phyloP scores from a whole-genome alignment of 441 rosid genomes.

The Pelargonium fulgidum region DNA sequence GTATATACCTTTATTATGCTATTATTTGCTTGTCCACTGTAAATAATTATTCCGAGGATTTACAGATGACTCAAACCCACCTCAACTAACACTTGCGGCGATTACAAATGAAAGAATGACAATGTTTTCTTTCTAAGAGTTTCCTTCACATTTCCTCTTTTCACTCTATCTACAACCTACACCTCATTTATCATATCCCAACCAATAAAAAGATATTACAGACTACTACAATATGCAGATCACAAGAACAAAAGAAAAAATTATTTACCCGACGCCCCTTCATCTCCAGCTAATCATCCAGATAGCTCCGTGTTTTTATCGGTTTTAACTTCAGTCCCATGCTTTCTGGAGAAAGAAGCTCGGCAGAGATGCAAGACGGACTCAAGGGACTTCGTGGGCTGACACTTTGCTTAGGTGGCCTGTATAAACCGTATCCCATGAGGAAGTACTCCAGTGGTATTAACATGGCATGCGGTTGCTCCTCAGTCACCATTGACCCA shows the following conservation, averaged over 20 bases:
- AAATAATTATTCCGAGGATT: not conserved
- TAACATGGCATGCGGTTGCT: slow-evolving; percentile 94
- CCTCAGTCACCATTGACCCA: slow-evolving; percentile 93
- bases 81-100: not conserved
- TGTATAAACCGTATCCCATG: slow-evolving; percentile 68
- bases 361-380: slow-evolving; percentile 72
- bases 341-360: slow-evolving; percentile 92
- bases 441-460: slow-evolving; percentile 91
- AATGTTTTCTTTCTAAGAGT: not conserved
- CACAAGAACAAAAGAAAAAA: not conserved
- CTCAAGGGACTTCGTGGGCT: slow-evolving; percentile 93
- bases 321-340: slow-evolving; percentile 94
- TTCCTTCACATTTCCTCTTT: not conserved
- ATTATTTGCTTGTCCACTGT: not conserved
- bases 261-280: not conserved
- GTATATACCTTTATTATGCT: not conserved
- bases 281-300: slow-evolving; percentile 20
- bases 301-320: slow-evolving; percentile 60
- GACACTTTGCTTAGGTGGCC: slow-evolving; percentile 49
- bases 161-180: slow-evolving; percentile 3
- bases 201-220: slow-evolving; percentile 4
- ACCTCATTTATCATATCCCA: not conserved
- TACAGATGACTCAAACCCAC: not conserved
- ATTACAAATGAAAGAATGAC: not conserved
- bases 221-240: not conserved